These are phyloP conservation scores for Dovyalis caffra DNA, from an alignment of 345 rosid genomes.

Conservation along the genomic window DNA sequence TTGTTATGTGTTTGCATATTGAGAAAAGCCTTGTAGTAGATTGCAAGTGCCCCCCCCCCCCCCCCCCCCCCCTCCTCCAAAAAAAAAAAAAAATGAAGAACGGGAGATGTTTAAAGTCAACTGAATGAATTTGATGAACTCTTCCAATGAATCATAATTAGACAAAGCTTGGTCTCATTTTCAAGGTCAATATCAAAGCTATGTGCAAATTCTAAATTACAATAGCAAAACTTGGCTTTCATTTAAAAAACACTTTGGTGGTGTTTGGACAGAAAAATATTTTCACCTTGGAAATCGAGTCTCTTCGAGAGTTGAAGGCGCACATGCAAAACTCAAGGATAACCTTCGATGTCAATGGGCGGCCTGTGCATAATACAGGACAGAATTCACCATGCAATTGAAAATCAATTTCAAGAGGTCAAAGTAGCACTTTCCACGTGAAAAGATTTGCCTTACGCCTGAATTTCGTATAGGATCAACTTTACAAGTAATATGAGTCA, in stretches of 20 bases:
- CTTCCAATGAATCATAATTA: neutral
- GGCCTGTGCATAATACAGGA: neutral
- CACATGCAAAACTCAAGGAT: neutral
- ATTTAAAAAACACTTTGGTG: neutral
- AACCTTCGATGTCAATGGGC: slow-evolving; percentile 6
- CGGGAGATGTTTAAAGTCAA: neutral
- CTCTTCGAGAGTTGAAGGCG: slow-evolving; percentile 4
- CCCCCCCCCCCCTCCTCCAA: too few relatives aligned
- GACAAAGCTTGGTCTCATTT: neutral
- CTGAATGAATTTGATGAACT: neutral
- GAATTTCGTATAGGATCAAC: neutral
- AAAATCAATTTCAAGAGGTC: slow-evolving; percentile 3
- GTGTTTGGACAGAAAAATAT: slow-evolving; percentile 2
- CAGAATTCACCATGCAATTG: neutral
- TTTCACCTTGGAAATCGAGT: neutral
- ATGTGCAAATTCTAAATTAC: neutral
- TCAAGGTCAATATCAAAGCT: neutral
- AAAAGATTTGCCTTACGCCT: neutral
- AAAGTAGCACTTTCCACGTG: neutral
- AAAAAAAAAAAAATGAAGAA: too few relatives aligned
- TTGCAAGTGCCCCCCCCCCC: too few relatives aligned
- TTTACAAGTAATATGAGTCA: neutral
- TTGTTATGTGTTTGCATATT: neutral
- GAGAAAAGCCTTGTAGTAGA: neutral
- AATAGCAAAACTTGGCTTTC: neutral